Percentiles rank a stretch among this genome's conserved stretches.
Conservation (phyloP, 176 grass and related monocot genomes). For the Bromus sterilis region DNA sequence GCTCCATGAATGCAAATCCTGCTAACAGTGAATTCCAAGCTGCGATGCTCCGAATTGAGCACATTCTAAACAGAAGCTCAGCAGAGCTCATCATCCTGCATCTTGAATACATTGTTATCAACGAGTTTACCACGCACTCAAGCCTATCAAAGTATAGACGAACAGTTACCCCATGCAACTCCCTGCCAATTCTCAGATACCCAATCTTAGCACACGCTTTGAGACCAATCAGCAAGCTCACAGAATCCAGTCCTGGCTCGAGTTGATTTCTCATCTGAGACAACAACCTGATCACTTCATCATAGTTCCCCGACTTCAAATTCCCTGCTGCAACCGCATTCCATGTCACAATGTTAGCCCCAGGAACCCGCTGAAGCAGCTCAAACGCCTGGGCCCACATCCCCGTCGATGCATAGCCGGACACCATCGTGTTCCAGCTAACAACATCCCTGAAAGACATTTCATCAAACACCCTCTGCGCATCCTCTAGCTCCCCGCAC, state of each 20-base stretch:
- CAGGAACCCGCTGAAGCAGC: slow-evolving; percentile 18
- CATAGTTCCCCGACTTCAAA: slow-evolving; percentile 28
- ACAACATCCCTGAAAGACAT: slow-evolving; percentile 48
- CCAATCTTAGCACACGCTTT: slow-evolving; percentile 40
- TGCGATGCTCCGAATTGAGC: slow-evolving; percentile 10
- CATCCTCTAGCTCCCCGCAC: slow-evolving; percentile 27
- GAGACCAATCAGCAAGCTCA: slow-evolving; percentile 46
- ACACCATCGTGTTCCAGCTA: slow-evolving; percentile 58
- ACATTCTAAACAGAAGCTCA: slow-evolving; percentile 28
- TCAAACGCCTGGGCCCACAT: slow-evolving; percentile 20
- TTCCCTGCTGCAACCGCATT: slow-evolving; percentile 10
- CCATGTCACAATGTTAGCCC: slow-evolving; percentile 25
- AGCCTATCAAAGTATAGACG: slow-evolving; percentile 23
- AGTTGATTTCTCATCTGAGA: slow-evolving; percentile 2
- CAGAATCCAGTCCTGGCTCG: slow-evolving; percentile 27
- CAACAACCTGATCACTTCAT: slow-evolving; percentile 23
- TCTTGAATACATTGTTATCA: slow-evolving; percentile 49
- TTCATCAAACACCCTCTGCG: slow-evolving; percentile 46
- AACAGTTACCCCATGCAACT: slow-evolving; percentile 44
- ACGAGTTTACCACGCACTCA: slow-evolving; percentile 31
- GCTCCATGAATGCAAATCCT: slow-evolving; percentile 41
- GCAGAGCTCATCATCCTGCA: slow-evolving; percentile 20
- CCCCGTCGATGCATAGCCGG: neutral
- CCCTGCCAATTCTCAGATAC: slow-evolving; percentile 37
- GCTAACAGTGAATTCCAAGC: slow-evolving; percentile 66